Evolutionary conservation across 371 early-diverging fungal species (phyloP), one percentile per base, ranked within the genome.

Genomic region (Mucor velutinosus): DNA sequence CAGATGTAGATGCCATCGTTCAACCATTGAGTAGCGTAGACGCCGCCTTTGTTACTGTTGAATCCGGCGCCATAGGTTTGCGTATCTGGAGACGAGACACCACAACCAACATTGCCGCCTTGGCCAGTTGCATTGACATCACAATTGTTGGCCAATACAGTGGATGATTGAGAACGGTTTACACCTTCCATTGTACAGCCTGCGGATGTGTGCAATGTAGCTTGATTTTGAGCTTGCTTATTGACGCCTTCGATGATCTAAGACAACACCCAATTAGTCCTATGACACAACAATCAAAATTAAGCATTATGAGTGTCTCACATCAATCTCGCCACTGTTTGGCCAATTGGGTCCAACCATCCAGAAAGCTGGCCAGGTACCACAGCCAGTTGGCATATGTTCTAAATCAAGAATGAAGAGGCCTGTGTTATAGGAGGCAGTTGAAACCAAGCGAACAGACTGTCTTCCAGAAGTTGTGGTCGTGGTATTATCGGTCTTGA

Each of bases 181-280:
- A 64, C 56, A 45, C 66, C 66, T 17, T 27, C 30, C 69, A 75
- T 69, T 6, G 66, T 75, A 61, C 75, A 75, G 1, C 64, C 66
- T n/a, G 39, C 17, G 4, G 14, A 30, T 2, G 75, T 69, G 25
- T 72, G 72, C 19, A 75, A 64, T 25, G 63, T 66, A 58, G 69
- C 57, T 33, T 41, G 32, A 63, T 80, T 76, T 21, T 25, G 21
- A 17, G 65, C 64, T 0, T 70, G 53, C 7, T n/a, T 30, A 53
- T 83, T 80, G 29, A 76, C 68, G 25, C 77, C 77, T 66, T 80
- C 81, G 8, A 80, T 57, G n/a, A 80, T 72, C 68, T 83, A 78
- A 78, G 7, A 15, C 15, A 23, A 25, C 1, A 51, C 23, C 47
- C 37, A n/a, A 41, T 30, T 29, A 21, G 14, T 19, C 3, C 23